Evolutionary conservation across 2,329 filamentous ascomycete genomes (phyloP).

Genomic region (Clonostachys solani): DNA sequence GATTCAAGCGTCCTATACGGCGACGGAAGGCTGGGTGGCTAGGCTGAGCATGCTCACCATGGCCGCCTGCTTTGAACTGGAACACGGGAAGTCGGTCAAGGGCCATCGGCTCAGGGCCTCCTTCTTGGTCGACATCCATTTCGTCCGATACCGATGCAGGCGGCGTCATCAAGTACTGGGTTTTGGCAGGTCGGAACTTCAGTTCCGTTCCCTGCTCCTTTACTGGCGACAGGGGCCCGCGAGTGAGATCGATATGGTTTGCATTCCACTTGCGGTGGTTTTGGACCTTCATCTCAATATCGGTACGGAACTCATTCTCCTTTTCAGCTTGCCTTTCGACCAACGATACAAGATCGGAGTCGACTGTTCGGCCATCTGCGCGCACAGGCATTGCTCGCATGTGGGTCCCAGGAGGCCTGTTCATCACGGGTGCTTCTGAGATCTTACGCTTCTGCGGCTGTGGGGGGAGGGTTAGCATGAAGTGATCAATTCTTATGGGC

Average conservation of each 20-base stretch:
- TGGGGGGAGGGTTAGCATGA: constrained; percentile 26
- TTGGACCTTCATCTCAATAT: constrained; percentile 81
- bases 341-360: constrained; percentile 74
- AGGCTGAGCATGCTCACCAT: constrained; percentile 30
- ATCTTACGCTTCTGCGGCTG: constrained; percentile 68
- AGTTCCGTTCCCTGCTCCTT: constrained; percentile 57
- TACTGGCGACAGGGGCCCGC: constrained; percentile 77
- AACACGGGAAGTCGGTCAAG: constrained; percentile 31
- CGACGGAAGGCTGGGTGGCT: constrained; percentile 70
- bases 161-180: constrained; percentile 65
- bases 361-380: constrained; percentile 65
- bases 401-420: constrained; percentile 59
- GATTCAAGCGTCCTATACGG: constrained; percentile 78
- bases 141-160: constrained; percentile 50
- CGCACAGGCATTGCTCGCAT: constrained; percentile 63
- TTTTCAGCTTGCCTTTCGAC: constrained; percentile 77
- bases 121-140: constrained; percentile 49
- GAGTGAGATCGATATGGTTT: constrained; percentile 83
- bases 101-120: constrained; percentile 36
- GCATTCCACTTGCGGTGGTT: constrained; percentile 92
- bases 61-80: constrained; percentile 38
- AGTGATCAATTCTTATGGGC: constrained; percentile 9
- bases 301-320: constrained; percentile 72
- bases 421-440: constrained; percentile 54
- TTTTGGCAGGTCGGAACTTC: constrained; percentile 68